phyloP scores from a whole-genome alignment of 768 basidiomycete genomes.

The Phaeolepiota aurea region DNA sequence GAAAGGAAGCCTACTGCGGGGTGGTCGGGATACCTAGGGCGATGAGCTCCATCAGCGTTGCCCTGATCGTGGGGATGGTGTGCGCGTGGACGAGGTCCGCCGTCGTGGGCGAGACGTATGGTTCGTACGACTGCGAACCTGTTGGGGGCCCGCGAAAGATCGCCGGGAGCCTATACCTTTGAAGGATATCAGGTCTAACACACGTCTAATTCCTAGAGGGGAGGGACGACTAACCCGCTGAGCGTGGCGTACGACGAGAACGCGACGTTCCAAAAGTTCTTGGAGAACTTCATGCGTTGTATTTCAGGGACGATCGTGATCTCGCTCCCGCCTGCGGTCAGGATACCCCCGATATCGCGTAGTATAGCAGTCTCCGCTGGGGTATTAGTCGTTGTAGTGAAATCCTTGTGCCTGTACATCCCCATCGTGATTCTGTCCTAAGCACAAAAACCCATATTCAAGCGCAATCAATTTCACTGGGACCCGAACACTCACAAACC shows the following conservation, averaged over 20 bases:
- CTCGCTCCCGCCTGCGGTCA: constrained; percentile 39
- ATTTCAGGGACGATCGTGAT: constrained; percentile 45
- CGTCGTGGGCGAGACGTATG: constrained; percentile 31
- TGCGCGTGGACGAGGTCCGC: constrained; percentile 30
- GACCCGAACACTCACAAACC: constrained; percentile 43
- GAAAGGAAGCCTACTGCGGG: too few relatives aligned
- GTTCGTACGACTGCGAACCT: constrained; percentile 24
- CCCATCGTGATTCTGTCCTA: constrained; percentile 48
- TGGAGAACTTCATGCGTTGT: constrained; percentile 52
- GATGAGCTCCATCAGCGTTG: constrained; percentile 36
- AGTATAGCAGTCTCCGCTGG: constrained; percentile 31
- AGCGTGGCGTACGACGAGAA: constrained; percentile 48
- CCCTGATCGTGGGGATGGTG: constrained; percentile 39
- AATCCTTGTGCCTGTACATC: constrained; percentile 41
- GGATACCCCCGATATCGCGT: constrained; percentile 33
- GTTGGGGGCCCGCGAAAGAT: constrained; percentile 41
- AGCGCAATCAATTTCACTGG: too few relatives aligned
- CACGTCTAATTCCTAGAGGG: constrained; percentile 2
- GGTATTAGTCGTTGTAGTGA: constrained; percentile 30
- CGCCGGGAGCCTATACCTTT: constrained; percentile 35
- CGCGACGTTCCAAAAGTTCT: constrained; percentile 59
- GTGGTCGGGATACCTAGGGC: constrained; percentile 34
- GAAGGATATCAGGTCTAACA: not conserved
- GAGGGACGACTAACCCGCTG: constrained; percentile 20
- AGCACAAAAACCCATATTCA: too few relatives aligned